These are phyloP conservation scores for Cyamopsis tetragonoloba DNA, from an alignment of 306 rosid genomes.

Conservation along the genomic window DNA sequence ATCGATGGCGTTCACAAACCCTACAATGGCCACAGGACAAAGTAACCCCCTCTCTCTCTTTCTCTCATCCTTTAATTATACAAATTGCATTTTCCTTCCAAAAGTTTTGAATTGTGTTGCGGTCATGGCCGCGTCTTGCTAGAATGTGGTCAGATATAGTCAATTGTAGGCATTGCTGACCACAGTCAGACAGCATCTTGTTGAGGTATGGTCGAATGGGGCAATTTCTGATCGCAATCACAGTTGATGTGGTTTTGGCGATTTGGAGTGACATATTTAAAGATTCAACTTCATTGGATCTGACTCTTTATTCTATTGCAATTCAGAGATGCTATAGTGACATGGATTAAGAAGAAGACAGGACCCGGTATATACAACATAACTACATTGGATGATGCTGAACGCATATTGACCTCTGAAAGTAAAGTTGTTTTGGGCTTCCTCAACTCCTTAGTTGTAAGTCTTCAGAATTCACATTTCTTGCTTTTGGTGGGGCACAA, in stretches of 20 bases:
- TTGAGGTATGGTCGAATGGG: too few species aligned
- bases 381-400: constrained; percentile 78
- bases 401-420: constrained; percentile 61
- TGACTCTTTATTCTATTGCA: not conserved
- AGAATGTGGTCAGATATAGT: too few species aligned
- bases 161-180: too few species aligned
- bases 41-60: constrained; percentile 37
- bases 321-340: constrained; percentile 73
- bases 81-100: too few species aligned
- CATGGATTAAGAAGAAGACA: constrained; percentile 92
- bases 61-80: too few species aligned
- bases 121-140: too few species aligned
- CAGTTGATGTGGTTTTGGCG: too few species aligned
- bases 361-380: constrained; percentile 85
- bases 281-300: not conserved
- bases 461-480: constrained; percentile 9
- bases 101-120: too few species aligned
- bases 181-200: too few species aligned
- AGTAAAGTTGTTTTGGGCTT: constrained; percentile 77
- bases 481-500: not conserved
- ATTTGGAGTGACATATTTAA: too few species aligned
- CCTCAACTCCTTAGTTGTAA: constrained; percentile 88
- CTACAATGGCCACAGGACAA: constrained; percentile 73
- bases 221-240: too few species aligned
- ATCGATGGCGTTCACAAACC: constrained; percentile 73